A percentile compares a stretch with the other conserved stretches of the same genome.
Conservation (phyloP, 306 rosid genomes). For the Ammopiptanthus mongolicus region DNA sequence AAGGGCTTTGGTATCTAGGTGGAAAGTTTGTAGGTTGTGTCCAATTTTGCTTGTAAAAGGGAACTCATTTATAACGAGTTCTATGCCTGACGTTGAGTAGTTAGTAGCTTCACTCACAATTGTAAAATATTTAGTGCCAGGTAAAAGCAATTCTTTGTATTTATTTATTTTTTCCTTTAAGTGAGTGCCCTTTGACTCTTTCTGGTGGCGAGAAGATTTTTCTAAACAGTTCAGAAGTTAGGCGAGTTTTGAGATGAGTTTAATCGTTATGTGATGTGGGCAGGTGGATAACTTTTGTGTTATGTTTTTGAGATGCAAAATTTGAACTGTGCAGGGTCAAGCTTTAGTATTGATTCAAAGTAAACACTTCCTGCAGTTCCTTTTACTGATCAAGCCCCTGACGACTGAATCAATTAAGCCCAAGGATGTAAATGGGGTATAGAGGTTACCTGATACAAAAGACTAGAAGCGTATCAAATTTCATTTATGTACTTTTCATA, state of each 20-base stretch:
- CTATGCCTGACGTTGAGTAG: slow-evolving; percentile 23
- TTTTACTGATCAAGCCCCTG: no score
- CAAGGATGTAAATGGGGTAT: no score
- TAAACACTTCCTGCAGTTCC: no score
- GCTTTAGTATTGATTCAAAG: no score
- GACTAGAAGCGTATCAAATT: no score
- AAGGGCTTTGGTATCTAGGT: slow-evolving; percentile 29
- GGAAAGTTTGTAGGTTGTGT: slow-evolving; percentile 24
- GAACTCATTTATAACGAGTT: slow-evolving; percentile 33
- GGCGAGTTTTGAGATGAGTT: background rate
- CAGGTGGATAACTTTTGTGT: background rate
- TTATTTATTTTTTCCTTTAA: slow-evolving; percentile 12
- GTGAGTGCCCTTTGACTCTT: background rate
- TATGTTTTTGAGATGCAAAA: background rate
- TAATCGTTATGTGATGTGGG: background rate
- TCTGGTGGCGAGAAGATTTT: background rate
- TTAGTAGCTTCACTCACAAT: slow-evolving; percentile 23
- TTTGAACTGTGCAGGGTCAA: background rate
- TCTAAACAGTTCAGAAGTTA: background rate
- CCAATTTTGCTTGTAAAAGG: slow-evolving; percentile 47
- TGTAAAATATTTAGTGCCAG: slow-evolving; percentile 36
- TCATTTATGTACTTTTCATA: no score
- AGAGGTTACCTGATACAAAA: no score
- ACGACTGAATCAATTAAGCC: no score
- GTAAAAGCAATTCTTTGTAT: slow-evolving; percentile 31